Conservation (phyloP, 2,329 filamentous ascomycete genomes). For the Penicillium sp. region DNA sequence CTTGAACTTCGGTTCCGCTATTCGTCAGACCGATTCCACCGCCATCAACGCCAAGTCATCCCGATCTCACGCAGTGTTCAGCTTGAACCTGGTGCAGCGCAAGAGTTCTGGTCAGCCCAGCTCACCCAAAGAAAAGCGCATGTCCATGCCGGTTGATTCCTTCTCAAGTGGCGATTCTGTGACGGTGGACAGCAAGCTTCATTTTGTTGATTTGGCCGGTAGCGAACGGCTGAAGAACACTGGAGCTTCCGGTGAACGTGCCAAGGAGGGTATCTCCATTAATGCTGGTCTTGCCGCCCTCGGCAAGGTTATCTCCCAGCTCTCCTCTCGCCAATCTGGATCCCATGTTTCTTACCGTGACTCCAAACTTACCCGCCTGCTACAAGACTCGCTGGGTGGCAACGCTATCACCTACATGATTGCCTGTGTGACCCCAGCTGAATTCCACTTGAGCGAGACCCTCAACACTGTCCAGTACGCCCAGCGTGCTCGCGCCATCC, state of each 20-base stretch:
- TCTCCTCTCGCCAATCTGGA: constrained; percentile 83
- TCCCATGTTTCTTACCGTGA: constrained; percentile 97
- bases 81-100: constrained; percentile 83
- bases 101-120: constrained; percentile 53
- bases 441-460: constrained; percentile 96
- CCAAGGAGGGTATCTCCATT: constrained; percentile 96
- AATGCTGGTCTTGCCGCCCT: constrained; percentile 92
- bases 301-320: constrained; percentile 96
- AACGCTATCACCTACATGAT: constrained; percentile 99
- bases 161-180: constrained; percentile 68
- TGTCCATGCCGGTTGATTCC: constrained; percentile 81
- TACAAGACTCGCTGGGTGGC: constrained; percentile 94
- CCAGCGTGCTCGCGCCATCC: constrained; percentile 90
- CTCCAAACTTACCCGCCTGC: constrained; percentile 89
- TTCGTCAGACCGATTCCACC: constrained; percentile 94
- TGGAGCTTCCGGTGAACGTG: constrained; percentile 88
- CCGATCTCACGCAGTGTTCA: constrained; percentile 96
- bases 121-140: constrained; percentile 72
- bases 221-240: constrained; percentile 98
- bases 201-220: constrained; percentile 96
- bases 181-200: constrained; percentile 95
- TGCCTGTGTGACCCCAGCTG: constrained; percentile 92
- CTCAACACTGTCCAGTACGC: constrained; percentile 97
- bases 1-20: constrained; percentile 87
- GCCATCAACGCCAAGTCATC: constrained; percentile 98